These are phyloP conservation scores for Alternaria gaisen DNA, from an alignment of 2,329 filamentous ascomycete species.

Conservation along the genomic window DNA sequence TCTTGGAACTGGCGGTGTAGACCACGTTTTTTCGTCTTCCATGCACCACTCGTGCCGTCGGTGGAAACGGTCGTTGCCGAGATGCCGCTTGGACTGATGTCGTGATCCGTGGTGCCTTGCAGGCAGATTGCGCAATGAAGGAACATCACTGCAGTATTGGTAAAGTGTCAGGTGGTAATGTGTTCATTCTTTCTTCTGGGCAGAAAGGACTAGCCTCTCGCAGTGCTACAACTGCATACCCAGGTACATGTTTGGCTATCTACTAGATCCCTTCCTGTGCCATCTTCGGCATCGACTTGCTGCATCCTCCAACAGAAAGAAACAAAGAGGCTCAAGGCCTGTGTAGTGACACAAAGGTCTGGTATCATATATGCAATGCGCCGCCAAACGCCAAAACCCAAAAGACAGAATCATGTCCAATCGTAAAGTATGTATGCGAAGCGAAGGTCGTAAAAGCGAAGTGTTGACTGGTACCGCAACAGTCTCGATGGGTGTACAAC, in stretches of 20 bases:
- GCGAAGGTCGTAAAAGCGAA: constrained; percentile 25
- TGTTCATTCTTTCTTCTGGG: constrained; percentile 18
- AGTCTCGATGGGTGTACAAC: constrained; percentile 17
- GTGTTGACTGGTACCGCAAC: constrained; percentile 19
- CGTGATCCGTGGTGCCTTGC: not conserved
- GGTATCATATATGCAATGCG: constrained; percentile 47
- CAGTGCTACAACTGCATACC: constrained; percentile 8
- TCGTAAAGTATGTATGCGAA: constrained; percentile 43
- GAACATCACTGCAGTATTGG: not conserved
- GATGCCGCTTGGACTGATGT: not conserved
- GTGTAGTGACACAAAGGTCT: constrained; percentile 48
- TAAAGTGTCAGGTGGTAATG: not conserved
- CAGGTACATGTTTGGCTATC: constrained; percentile 16
- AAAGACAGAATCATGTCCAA: constrained; percentile 37
- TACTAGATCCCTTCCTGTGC: constrained; percentile 4
- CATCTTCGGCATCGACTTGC: constrained; percentile 5
- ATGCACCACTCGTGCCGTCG: not conserved
- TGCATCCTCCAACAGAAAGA: constrained; percentile 16
- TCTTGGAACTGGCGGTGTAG: constrained; percentile 17
- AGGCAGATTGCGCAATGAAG: constrained; percentile 10
- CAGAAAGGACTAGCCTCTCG: constrained; percentile 14
- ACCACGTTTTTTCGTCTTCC: not conserved
- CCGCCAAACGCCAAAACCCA: constrained; percentile 41
- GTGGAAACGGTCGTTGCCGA: constrained; percentile 2
- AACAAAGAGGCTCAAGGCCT: constrained; percentile 36